Evolutionary conservation across 106 monocot species (phyloP), one percentile per base, ranked within the genome.

Genomic region (Alisma plantagoaquatica): DNA sequence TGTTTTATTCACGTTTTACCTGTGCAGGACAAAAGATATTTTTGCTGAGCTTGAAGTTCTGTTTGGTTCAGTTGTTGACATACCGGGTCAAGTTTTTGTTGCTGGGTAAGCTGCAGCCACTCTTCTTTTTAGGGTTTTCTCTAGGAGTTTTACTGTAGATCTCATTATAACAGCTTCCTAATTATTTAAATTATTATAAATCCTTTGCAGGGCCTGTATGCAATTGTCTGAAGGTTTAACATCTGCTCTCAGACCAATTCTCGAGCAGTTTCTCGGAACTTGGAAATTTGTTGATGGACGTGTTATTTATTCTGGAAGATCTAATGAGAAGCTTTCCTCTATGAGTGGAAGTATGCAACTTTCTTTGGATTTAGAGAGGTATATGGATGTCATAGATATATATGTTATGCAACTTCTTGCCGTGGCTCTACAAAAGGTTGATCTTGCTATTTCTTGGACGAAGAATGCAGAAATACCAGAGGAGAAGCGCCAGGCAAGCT

Each of bases 391-490:
- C 32, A 73, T 63, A 32, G 81, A 78, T 29, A 10, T 94, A 38
- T 94, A 88, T 70, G 67, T 77, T 2, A 51, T 94, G 32, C 61
- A 46, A 38, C 22, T 88, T 32, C 77, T 88, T 60, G 75, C 78
- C 18, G 70, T 24, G 22, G 33, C 59, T 7, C 57, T 84, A 28
- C 54, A 54, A 18, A 46, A 74, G 28, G 41, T 55, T 38, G 72
- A 84, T 8, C 59, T 65, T 64, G 94, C 88, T 23, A 71, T 94
- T 60, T 75, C 84, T 24, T 94, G 88, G 94, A 68, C 62, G 27
- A 75, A 84, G 47, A 70, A 48, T 52, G 71, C 75, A 46, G 62
- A 57, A 29, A 52, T 94, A 43, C 84, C 88, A 46, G 77, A 84
- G 68, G 73, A 81, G 53, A 73, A 64, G 23, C 75, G 75, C 17